Evolutionary conservation across 768 basidiomycete genomes (phyloP).

Genomic region (Phanerochaete sordida): DNA sequence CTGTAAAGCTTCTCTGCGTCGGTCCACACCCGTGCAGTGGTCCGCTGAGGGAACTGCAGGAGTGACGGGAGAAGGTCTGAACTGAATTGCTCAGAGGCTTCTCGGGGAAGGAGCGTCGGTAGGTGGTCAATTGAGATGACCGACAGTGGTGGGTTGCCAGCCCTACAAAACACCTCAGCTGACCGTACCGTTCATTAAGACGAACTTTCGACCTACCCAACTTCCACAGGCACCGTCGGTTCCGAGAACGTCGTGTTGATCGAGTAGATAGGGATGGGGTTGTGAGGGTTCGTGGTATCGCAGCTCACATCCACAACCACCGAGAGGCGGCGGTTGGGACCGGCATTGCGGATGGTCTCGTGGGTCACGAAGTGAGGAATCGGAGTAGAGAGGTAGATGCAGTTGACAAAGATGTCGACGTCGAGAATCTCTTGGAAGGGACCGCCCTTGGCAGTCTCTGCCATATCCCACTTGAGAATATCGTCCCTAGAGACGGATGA

Average conservation of each 20-base stretch:
- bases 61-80: slow-evolving; percentile 81
- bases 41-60: slow-evolving; percentile 66
- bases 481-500: slow-evolving; percentile 58
- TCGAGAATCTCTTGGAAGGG: slow-evolving; percentile 95
- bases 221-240: slow-evolving; percentile 84
- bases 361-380: slow-evolving; percentile 82
- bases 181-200: not conserved
- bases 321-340: slow-evolving; percentile 60
- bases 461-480: slow-evolving; percentile 97
- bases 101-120: slow-evolving; percentile 91
- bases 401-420: slow-evolving; percentile 98
- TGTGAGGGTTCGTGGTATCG: slow-evolving; percentile 98
- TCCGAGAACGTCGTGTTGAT: slow-evolving; percentile 93
- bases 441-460: slow-evolving; percentile 94
- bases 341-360: slow-evolving; percentile 70
- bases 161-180: slow-evolving; percentile 31
- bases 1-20: slow-evolving; percentile 84
- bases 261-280: slow-evolving; percentile 92
- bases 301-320: slow-evolving; percentile 98
- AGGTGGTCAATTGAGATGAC: slow-evolving; percentile 97
- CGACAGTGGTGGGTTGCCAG: slow-evolving; percentile 64
- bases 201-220: slow-evolving; percentile 53
- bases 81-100: slow-evolving; percentile 97
- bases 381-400: slow-evolving; percentile 89
- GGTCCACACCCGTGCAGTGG: slow-evolving; percentile 74